Percentiles rank a stretch among this genome's conserved stretches.
phyloP scores from a whole-genome alignment of 805 yeast species.

The Saturnispora kantuleensis region DNA sequence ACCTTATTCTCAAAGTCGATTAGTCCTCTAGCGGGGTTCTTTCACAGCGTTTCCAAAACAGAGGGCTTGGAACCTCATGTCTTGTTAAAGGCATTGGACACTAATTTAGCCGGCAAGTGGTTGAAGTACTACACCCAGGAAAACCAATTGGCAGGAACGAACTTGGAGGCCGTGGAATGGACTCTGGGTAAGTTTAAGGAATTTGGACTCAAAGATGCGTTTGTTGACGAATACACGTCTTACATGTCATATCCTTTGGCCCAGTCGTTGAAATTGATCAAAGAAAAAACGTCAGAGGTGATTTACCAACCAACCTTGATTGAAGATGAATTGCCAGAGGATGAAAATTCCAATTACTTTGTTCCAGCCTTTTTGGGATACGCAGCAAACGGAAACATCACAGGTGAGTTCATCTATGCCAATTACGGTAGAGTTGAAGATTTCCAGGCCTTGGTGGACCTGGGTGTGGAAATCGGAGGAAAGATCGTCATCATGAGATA shows the following conservation, averaged over 20 bases:
- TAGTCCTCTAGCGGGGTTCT: too few relatives aligned
- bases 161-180: conserved; percentile 42
- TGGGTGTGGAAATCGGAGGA: conserved; percentile 43
- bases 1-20: background rate
- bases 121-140: conserved; percentile 39
- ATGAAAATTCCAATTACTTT: conserved; percentile 38
- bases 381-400: conserved; percentile 66
- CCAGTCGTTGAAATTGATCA: conserved; percentile 38
- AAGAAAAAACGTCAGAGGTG: conserved; percentile 16
- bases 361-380: conserved; percentile 72
- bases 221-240: conserved; percentile 49
- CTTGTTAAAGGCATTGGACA: conserved; percentile 21
- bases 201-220: conserved; percentile 42
- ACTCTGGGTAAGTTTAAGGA: conserved; percentile 48
- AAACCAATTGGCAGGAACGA: conserved; percentile 52
- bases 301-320: conserved; percentile 43
- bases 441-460: conserved; percentile 35
- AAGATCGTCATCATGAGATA: conserved; percentile 60
- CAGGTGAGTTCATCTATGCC: conserved; percentile 55
- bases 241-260: conserved; percentile 54
- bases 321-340: conserved; percentile 40
- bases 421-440: conserved; percentile 61
- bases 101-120: conserved; percentile 43
- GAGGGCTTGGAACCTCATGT: background rate
- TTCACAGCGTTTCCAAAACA: too few relatives aligned